phyloP scores from a whole-genome alignment of 2,329 filamentous ascomycete species.

The Hymenoscyphus fructigenus region DNA sequence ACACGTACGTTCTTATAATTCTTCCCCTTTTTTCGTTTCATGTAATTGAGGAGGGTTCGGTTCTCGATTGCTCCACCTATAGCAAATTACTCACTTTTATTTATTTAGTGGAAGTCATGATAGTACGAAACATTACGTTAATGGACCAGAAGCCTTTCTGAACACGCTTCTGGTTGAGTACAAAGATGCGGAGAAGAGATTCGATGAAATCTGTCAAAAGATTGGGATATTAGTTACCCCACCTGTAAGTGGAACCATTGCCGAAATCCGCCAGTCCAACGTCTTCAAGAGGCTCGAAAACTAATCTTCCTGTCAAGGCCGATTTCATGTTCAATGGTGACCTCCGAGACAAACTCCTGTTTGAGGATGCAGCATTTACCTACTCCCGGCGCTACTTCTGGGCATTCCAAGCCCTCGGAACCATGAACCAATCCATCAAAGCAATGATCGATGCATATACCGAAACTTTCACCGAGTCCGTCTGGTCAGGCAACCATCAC shows the following conservation, averaged over 20 bases:
- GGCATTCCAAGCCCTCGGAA: conserved; percentile 59
- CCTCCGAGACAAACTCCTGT: conserved; percentile 57
- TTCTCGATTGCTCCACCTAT: too few species aligned
- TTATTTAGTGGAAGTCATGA: conserved; percentile 41
- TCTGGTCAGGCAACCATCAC: conserved; percentile 56
- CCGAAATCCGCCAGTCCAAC: too few species aligned
- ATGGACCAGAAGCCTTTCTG: conserved; percentile 61
- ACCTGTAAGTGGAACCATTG: conserved; percentile 43
- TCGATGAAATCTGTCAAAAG: conserved; percentile 54
- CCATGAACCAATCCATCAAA: conserved; percentile 59
- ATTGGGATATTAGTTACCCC: conserved; percentile 61
- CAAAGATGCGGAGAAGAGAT: conserved; percentile 58
- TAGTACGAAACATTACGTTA: conserved; percentile 53
- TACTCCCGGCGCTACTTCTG: conserved; percentile 63
- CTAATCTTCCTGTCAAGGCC: conserved; percentile 31
- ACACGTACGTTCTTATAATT: too few species aligned
- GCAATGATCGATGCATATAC: conserved; percentile 56
- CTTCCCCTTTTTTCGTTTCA: too few species aligned
- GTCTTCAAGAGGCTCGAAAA: too few species aligned
- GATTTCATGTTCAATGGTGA: conserved; percentile 59
- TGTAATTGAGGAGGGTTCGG: too few species aligned
- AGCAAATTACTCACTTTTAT: too few species aligned
- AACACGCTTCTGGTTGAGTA: conserved; percentile 59
- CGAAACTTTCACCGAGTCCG: conserved; percentile 56
- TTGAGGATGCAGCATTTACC: conserved; percentile 60